Percentiles rank a stretch among this genome's conserved stretches.
Conservation (phyloP, 2,329 filamentous ascomycete species). For the Bisporella sp. region DNA sequence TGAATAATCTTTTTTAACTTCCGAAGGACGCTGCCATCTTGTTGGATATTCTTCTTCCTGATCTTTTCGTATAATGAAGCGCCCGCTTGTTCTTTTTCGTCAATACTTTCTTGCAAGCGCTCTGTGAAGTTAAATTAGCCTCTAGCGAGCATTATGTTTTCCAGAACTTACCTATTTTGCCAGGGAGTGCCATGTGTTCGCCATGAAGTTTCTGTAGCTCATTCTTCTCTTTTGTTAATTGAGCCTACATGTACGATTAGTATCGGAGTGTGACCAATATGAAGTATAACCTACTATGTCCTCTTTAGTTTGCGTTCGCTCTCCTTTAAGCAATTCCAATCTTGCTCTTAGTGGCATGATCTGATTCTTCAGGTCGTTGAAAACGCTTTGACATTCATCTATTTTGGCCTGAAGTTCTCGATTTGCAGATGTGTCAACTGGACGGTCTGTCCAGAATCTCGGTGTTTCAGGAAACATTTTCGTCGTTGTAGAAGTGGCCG, state of each 20-base stretch:
- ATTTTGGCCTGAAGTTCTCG: slow-evolving; percentile 50
- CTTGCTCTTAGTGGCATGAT: slow-evolving; percentile 9
- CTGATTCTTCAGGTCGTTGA: slow-evolving; percentile 19
- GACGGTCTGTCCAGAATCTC: slow-evolving; percentile 68
- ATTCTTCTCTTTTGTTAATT: slow-evolving; percentile 55
- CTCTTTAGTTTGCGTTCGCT: slow-evolving; percentile 8
- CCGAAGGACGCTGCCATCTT: slow-evolving; percentile 47
- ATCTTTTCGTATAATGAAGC: slow-evolving; percentile 36
- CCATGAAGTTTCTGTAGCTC: slow-evolving; percentile 59
- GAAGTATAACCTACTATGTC: slow-evolving; percentile 33
- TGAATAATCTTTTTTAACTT: slow-evolving; percentile 47
- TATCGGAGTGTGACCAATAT: neutral
- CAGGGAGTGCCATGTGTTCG: slow-evolving; percentile 59
- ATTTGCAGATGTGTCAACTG: slow-evolving; percentile 62
- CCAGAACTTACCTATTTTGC: slow-evolving; percentile 57
- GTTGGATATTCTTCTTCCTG: slow-evolving; percentile 42
- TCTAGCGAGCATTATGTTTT: no score
- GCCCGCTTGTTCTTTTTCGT: slow-evolving; percentile 29
- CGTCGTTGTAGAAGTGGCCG: slow-evolving; percentile 63
- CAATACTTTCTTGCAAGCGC: slow-evolving; percentile 29
- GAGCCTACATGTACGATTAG: slow-evolving; percentile 29
- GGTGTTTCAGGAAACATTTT: slow-evolving; percentile 50
- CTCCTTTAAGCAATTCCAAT: slow-evolving; percentile 23
- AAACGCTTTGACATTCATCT: slow-evolving; percentile 17
- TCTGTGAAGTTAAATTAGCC: slow-evolving; percentile 8